Percentiles rank a stretch among this genome's conserved stretches.
Conservation (phyloP, 1,139 yeast species). For the Suhomyces terraborum region DNA sequence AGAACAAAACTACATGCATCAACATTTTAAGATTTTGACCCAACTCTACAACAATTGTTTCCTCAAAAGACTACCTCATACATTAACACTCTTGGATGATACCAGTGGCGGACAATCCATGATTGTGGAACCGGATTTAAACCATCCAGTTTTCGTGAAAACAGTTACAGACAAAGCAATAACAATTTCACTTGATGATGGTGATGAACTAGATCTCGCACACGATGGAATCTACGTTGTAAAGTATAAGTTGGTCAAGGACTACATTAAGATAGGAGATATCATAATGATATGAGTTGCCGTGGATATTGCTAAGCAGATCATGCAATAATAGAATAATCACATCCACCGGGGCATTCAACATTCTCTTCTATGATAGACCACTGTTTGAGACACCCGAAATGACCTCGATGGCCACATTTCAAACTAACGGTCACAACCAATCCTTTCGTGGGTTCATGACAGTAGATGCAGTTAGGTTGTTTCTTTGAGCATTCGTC, state of each 20-base stretch:
- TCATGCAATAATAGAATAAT: constrained; percentile 13
- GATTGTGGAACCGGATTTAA: constrained; percentile 76
- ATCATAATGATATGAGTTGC: constrained; percentile 38
- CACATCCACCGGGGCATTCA: constrained; percentile 86
- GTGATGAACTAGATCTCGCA: constrained; percentile 64
- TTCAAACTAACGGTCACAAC: constrained; percentile 61
- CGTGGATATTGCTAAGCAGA: neutral
- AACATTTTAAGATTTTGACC: constrained; percentile 65
- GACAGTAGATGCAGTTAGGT: constrained; percentile 77
- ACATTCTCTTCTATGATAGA: constrained; percentile 60
- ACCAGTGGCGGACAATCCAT: constrained; percentile 72
- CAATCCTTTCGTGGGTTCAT: constrained; percentile 74
- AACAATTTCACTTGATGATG: constrained; percentile 32
- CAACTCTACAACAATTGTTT: constrained; percentile 70
- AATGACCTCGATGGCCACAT: constrained; percentile 91
- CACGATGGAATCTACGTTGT: constrained; percentile 75
- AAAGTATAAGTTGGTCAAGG: constrained; percentile 58
- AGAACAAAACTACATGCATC: constrained; percentile 57
- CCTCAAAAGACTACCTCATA: constrained; percentile 65
- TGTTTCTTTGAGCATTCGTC: constrained; percentile 63
- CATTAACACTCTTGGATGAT: constrained; percentile 74
- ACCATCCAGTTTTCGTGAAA: constrained; percentile 73
- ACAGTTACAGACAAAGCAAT: constrained; percentile 43
- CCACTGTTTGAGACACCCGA: constrained; percentile 80
- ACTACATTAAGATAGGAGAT: constrained; percentile 44